These are phyloP conservation scores for Brettanomyces naardenensis DNA, from an alignment of 805 yeast species.

Conservation along the genomic window DNA sequence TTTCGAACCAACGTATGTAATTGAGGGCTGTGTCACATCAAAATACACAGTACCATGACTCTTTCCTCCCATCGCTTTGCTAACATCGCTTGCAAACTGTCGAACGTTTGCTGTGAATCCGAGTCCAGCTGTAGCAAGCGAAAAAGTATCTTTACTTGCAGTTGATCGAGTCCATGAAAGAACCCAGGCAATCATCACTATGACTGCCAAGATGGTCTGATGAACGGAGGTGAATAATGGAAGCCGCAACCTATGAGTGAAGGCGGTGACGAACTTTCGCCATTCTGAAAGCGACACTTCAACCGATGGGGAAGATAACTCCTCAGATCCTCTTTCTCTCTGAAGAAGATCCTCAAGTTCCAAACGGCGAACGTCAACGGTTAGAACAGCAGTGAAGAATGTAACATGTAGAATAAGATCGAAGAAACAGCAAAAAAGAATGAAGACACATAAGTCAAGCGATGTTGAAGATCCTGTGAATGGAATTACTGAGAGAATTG, in stretches of 20 bases:
- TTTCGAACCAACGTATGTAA: background rate
- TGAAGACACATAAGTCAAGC: conserved; percentile 36
- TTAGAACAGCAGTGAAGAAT: conserved; percentile 54
- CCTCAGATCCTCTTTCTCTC: conserved; percentile 1
- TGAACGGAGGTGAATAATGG: background rate
- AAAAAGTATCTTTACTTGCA: background rate
- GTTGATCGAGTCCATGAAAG: background rate
- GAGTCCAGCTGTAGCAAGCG: background rate
- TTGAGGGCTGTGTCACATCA: background rate
- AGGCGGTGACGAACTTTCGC: background rate
- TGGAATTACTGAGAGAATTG: conserved; percentile 20
- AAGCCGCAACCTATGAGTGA: background rate
- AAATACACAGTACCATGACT: background rate
- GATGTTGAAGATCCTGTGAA: conserved; percentile 20
- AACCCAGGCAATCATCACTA: background rate
- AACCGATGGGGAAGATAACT: background rate
- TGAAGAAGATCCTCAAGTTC: conserved; percentile 51
- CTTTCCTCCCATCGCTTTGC: background rate
- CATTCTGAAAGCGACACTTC: background rate
- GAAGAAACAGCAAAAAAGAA: conserved; percentile 39
- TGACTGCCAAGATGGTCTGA: background rate
- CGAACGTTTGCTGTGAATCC: background rate
- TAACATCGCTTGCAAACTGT: background rate
- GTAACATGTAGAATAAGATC: conserved; percentile 59
- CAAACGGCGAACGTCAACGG: conserved; percentile 57